phyloP scores from a whole-genome alignment of 108 stramenopile species.

The Fragilariopsis cylindrus region DNA sequence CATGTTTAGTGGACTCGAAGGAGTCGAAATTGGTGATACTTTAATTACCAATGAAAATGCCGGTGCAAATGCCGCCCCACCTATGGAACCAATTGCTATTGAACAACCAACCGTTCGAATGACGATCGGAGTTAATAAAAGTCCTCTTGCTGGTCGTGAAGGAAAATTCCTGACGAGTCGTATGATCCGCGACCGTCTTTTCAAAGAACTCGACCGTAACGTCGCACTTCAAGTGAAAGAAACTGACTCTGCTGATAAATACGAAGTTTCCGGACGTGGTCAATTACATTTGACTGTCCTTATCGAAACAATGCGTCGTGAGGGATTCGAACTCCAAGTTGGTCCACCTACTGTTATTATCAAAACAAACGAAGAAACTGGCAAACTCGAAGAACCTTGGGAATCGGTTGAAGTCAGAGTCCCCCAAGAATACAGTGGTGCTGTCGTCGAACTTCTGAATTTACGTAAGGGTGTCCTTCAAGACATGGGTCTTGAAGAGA shows the following conservation, averaged over 20 bases:
- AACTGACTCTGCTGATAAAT: conserved; percentile 93
- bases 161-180: conserved; percentile 95
- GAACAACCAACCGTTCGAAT: conserved; percentile 99
- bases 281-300: conserved; percentile 98
- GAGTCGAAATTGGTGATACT: conserved; percentile 96
- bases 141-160: conserved; percentile 97
- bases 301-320: conserved; percentile 98
- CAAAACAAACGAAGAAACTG: conserved; percentile 88
- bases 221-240: conserved; percentile 93
- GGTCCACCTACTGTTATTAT: conserved; percentile 97
- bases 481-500: conserved; percentile 92
- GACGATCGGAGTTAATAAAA: conserved; percentile 99
- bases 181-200: conserved; percentile 96
- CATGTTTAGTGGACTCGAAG: conserved; percentile 93
- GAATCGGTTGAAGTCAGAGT: conserved; percentile 95
- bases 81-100: conserved; percentile 93
- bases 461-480: conserved; percentile 93
- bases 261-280: conserved; percentile 96
- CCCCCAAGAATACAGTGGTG: conserved; percentile 92
- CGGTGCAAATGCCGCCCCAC: conserved; percentile 78
- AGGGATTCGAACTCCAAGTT: conserved; percentile 98
- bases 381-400: conserved; percentile 92
- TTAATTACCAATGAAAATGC: conserved; percentile 84
- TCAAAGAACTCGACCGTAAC: conserved; percentile 95
- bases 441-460: conserved; percentile 93